Evolutionary conservation across 148 eudicot genomes (phyloP).

Genomic region (Cornus controversa): DNA sequence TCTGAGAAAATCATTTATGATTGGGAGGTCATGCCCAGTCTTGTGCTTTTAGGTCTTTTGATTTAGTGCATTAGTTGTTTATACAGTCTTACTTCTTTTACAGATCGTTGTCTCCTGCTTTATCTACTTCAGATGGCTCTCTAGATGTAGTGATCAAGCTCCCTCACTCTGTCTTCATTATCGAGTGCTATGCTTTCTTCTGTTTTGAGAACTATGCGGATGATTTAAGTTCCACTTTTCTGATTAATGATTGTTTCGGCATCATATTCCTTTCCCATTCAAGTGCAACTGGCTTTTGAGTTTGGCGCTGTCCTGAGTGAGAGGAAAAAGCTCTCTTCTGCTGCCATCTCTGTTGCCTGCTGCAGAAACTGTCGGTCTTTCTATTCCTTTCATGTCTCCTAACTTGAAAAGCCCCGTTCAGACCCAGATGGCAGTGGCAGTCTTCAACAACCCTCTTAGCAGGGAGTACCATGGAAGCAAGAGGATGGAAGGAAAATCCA

Average conservation of each 20-base stretch:
- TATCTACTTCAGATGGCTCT: conserved; percentile 32
- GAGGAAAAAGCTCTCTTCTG: conserved; percentile 45
- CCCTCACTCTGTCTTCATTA: background rate
- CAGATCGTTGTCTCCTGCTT: conserved; percentile 20
- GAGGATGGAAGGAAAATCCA: conserved; percentile 45
- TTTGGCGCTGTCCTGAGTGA: conserved; percentile 42
- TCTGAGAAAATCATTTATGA: background rate
- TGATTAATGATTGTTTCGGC: conserved; percentile 44
- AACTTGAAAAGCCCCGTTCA: conserved; percentile 79
- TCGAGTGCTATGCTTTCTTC: background rate
- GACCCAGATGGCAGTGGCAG: conserved; percentile 74
- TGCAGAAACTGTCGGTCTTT: conserved; percentile 21
- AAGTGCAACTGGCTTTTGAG: conserved; percentile 34
- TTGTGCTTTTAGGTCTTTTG: background rate
- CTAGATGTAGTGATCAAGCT: conserved; percentile 25
- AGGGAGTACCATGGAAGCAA: conserved; percentile 50
- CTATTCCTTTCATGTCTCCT: conserved; percentile 49
- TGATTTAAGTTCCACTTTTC: conserved; percentile 17
- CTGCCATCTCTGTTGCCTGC: conserved; percentile 32
- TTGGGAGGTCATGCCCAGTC: background rate
- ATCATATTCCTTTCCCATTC: conserved; percentile 1
- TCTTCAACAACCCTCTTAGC: conserved; percentile 57
- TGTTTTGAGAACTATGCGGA: conserved; percentile 9
- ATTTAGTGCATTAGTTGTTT: conserved; percentile 2
- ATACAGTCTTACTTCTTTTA: background rate